Conservation (phyloP, 108 stramenopile species). For the Fragilaria radians region DNA sequence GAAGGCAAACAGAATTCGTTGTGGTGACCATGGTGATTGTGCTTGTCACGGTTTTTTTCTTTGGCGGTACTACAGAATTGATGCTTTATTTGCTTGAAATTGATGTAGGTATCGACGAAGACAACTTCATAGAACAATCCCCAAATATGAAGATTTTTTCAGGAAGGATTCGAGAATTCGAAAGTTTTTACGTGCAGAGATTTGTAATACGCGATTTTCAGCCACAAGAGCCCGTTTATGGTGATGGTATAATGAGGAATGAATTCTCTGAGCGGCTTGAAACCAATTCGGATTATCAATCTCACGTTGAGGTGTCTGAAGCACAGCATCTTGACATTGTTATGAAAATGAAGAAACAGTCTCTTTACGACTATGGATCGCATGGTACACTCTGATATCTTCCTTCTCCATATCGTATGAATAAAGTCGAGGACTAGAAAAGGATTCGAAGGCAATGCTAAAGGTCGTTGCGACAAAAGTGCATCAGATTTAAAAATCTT, state of each 20-base stretch:
- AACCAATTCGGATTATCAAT: constrained; percentile 4
- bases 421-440: too few species aligned
- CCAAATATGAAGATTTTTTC: not conserved
- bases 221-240: not conserved
- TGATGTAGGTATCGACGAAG: constrained; percentile 53
- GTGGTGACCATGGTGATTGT: constrained; percentile 63
- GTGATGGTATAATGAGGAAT: not conserved
- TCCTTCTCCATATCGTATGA: too few species aligned
- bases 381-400: not conserved
- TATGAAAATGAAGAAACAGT: not conserved
- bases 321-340: not conserved
- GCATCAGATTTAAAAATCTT: not conserved
- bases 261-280: not conserved
- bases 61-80: constrained; percentile 55
- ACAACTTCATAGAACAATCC: constrained; percentile 33
- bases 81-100: constrained; percentile 37
- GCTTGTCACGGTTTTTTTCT: constrained; percentile 46
- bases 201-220: constrained; percentile 9
- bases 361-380: constrained; percentile 11
- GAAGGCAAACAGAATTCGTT: constrained; percentile 32
- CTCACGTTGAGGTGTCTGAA: constrained; percentile 5
- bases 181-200: not conserved
- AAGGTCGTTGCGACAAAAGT: not conserved
- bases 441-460: not conserved
- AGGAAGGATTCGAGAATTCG: constrained; percentile 1